phyloP scores from a whole-genome alignment of 805 yeast species.

The Nakazawaea anatomiae region DNA sequence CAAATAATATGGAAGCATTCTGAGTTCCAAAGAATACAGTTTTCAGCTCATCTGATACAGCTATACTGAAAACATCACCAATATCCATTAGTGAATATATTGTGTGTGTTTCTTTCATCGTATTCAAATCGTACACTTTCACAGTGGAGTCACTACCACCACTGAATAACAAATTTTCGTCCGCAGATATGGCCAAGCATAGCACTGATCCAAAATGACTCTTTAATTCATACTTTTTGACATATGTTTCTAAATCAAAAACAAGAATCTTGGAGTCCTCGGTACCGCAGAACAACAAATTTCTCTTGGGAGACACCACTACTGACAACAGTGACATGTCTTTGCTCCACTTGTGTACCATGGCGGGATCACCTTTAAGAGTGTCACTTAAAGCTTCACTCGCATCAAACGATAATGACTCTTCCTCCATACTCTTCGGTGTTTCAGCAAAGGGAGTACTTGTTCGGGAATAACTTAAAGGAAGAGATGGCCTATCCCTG shows the following conservation, averaged over 20 bases:
- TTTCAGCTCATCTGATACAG: constrained; percentile 54
- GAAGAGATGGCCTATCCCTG: not conserved
- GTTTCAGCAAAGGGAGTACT: not conserved
- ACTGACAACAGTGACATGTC: constrained; percentile 69
- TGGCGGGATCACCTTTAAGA: constrained; percentile 16
- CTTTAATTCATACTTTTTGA: constrained; percentile 41
- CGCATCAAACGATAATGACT: not conserved
- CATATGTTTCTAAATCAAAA: constrained; percentile 61
- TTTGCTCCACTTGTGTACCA: constrained; percentile 74
- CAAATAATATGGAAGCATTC: constrained; percentile 82
- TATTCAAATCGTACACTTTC: constrained; percentile 71
- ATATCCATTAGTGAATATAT: constrained; percentile 82
- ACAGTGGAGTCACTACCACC: constrained; percentile 90
- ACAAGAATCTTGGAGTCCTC: constrained; percentile 77
- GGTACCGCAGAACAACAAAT: constrained; percentile 79
- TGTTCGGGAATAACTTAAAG: constrained; percentile 1
- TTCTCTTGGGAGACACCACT: constrained; percentile 51
- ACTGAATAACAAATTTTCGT: constrained; percentile 61
- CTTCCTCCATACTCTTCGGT: not conserved
- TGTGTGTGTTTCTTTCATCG: constrained; percentile 51
- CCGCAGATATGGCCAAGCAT: constrained; percentile 50
- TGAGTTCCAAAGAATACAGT: constrained; percentile 85
- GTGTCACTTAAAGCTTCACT: not conserved
- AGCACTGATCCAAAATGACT: constrained; percentile 77
- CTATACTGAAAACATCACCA: constrained; percentile 86